Evolutionary conservation across 176 grass and related monocot genomes (phyloP), one percentile per base, ranked within the genome.

Genomic region (Neostapfia colusana): DNA sequence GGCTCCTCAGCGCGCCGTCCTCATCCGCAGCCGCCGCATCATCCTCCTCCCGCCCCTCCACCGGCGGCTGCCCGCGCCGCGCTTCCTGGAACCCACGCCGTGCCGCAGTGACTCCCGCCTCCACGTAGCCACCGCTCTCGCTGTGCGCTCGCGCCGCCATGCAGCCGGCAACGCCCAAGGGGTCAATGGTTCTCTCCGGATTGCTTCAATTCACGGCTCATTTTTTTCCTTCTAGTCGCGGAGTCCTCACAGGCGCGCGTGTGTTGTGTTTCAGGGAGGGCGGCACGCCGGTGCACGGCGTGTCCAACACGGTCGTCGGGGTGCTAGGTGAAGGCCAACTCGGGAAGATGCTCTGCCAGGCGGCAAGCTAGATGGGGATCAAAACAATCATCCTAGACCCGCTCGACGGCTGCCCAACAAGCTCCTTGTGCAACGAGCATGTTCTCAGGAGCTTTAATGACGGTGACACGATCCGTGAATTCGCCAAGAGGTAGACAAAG

Each of bases 321-420:
- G 90, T 93, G 35, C 85, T 97, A 0, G 95, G 95, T 1, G 95
- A 89, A 0, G 91, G 91, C 20, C 91, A 98, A 51, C 45, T 98
- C 70, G 95, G 91, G 61, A 77, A 86, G 88, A 98, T 98, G 91
- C 68, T 98, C 10, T 94, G 95, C 91, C 91, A 92, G 73, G 91
- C 87, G 17, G 95, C 82, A 31, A 88, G 85, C 40, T 83, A 89
- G 79, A 94, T 94, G 95, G 91, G 87, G 1, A 28, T 95, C 41
- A 92, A 86, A 69, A 72, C 88, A 4, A 69, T 75, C 67, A 86
- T 86, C 14, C 63, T 97, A 16, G 89, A 98, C 68, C 95, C 95
- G 4, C 89, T 90, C 11, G 23, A 80, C 50, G 81, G 75, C 17
- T 92, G 95, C 66, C 95, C 89, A 0, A 82, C 95, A 11, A 94